Evolutionary conservation across 495 filamentous ascomycete genomes (phyloP).

Genomic region (Melanomma pulvis-pyrius): DNA sequence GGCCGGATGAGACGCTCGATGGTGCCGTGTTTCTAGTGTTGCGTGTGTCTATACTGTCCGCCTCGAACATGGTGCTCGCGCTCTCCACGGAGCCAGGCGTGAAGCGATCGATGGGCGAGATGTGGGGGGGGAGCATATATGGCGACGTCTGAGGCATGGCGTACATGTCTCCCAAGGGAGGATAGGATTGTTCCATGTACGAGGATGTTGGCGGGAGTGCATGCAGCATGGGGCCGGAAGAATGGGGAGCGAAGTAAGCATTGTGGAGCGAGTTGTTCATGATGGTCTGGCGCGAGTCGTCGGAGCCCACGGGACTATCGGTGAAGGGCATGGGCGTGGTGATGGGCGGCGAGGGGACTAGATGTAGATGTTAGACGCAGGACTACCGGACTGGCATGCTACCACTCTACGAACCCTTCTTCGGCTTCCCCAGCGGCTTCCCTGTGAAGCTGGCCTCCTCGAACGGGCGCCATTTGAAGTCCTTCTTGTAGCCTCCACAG

Average conservation of each 20-base stretch:
- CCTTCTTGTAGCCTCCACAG: slow-evolving; percentile 81
- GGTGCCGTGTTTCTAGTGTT: slow-evolving; percentile 40
- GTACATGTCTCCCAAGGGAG: slow-evolving; percentile 4
- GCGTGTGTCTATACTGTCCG: slow-evolving; percentile 34
- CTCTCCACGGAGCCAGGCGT: slow-evolving; percentile 31
- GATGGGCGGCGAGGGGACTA: slow-evolving; percentile 25
- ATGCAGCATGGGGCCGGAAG: background rate
- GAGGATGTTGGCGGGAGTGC: slow-evolving; percentile 3
- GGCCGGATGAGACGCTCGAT: slow-evolving; percentile 46
- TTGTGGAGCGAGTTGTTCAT: slow-evolving; percentile 14
- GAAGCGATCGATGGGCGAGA: slow-evolving; percentile 24
- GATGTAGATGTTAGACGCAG: background rate
- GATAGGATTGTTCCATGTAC: slow-evolving; percentile 28
- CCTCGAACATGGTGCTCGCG: slow-evolving; percentile 44
- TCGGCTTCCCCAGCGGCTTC: slow-evolving; percentile 52
- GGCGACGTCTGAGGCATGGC: slow-evolving; percentile 19
- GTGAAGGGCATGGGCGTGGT: slow-evolving; percentile 2
- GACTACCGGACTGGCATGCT: background rate
- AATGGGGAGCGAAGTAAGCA: slow-evolving; percentile 12
- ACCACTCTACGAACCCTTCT: slow-evolving; percentile 58
- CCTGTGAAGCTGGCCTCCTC: slow-evolving; percentile 66
- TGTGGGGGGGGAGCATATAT: slow-evolving; percentile 20
- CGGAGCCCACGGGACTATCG: slow-evolving; percentile 8
- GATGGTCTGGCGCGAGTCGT: slow-evolving; percentile 16
- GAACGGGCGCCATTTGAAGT: slow-evolving; percentile 82